Conservation (phyloP, 2,329 filamentous ascomycete species). For the Purpureocillium lavendulum region DNA sequence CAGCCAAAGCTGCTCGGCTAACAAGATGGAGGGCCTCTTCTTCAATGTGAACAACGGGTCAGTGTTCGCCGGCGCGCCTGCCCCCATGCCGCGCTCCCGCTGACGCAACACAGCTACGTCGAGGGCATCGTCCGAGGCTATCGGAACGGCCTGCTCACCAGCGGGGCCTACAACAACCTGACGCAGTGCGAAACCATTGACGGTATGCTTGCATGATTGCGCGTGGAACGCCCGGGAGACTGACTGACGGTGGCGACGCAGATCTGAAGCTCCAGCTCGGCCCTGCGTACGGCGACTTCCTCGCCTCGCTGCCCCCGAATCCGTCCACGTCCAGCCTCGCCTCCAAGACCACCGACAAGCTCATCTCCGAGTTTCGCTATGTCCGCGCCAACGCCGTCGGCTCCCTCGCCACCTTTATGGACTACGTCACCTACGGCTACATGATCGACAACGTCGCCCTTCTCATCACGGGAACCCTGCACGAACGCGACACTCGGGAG, state of each 20-base stretch:
- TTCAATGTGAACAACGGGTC: slow-evolving; percentile 94
- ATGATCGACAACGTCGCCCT: slow-evolving; percentile 99
- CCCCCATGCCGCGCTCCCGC: slow-evolving; percentile 14
- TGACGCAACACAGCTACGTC: slow-evolving; percentile 61
- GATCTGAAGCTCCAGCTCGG: slow-evolving; percentile 97
- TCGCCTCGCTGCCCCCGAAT: slow-evolving; percentile 86
- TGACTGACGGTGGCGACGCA: slow-evolving; percentile 29
- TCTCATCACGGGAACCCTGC: slow-evolving; percentile 92
- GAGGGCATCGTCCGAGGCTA: slow-evolving; percentile 97
- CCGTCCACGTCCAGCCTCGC: slow-evolving; percentile 93
- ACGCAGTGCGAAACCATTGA: slow-evolving; percentile 97
- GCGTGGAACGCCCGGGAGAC: not conserved
- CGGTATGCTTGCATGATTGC: slow-evolving; percentile 40
- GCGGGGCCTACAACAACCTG: slow-evolving; percentile 88
- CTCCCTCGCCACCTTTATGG: slow-evolving; percentile 88
- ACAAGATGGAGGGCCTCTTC: slow-evolving; percentile 76
- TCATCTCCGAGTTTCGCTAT: slow-evolving; percentile 95
- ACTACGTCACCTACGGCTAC: slow-evolving; percentile 97
- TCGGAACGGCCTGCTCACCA: slow-evolving; percentile 83
- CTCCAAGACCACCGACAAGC: slow-evolving; percentile 93
- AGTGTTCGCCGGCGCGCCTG: slow-evolving; percentile 16
- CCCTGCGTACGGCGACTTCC: slow-evolving; percentile 94
- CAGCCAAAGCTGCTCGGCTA: not conserved
- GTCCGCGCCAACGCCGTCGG: slow-evolving; percentile 89
- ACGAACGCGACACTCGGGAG: slow-evolving; percentile 94